Base-by-base conservation (phyloP, 2,329 filamentous ascomycete genomes). In the Leptographium flavum region DNA sequence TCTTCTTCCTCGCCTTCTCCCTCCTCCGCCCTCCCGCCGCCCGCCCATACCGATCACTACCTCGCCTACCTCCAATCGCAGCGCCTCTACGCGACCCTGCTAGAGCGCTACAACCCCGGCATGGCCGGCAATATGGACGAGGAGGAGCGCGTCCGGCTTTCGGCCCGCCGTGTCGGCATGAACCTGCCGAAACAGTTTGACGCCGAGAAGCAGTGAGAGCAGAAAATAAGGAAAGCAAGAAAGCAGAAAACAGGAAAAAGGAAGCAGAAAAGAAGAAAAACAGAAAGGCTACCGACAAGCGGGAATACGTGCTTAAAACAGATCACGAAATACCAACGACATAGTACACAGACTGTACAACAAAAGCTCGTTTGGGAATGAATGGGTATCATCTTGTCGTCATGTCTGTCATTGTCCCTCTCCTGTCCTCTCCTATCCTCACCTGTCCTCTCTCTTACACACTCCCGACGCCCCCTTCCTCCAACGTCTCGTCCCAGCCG, bases 41-140 rank as follows among this genome's bases (percentile, higher is more conserved):
- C 52, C 32, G 50, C 54, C 42, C 57, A 85, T 53, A 81, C 78
- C n/a, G 77, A 86, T 51, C 87, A 96, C 62, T 78, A 87, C 53
- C 64, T 87, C 23, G 73, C 78, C 47, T 96, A 94, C 60, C 71
- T 92, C 19, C 76, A 77, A 54, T 81, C 88, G n/a, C 92, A 98
- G 68, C 72, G 88, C 43, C 76, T 76, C 59, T 95, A 96, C 61
- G 74, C 77, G 23, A 81, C 77, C 15, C 66, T 96, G 37, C 62
- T 96, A 32, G 88, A 95, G 64, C 74, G 88, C 55, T 96, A 98
- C 65, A 96, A 96, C 62, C 87, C 87, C 0, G 87, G 88, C 17
- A 86, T 93, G 78, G 76, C 77, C 53, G 48, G 39, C 28, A 40
- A 43, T 37, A 85, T 94, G 81, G 78, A 83, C 53, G 81, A 79